Evolutionary conservation across 2,329 filamentous ascomycete species (phyloP), one percentile per base, ranked within the genome.

Genomic region (Pseudogymnoascus sp.): DNA sequence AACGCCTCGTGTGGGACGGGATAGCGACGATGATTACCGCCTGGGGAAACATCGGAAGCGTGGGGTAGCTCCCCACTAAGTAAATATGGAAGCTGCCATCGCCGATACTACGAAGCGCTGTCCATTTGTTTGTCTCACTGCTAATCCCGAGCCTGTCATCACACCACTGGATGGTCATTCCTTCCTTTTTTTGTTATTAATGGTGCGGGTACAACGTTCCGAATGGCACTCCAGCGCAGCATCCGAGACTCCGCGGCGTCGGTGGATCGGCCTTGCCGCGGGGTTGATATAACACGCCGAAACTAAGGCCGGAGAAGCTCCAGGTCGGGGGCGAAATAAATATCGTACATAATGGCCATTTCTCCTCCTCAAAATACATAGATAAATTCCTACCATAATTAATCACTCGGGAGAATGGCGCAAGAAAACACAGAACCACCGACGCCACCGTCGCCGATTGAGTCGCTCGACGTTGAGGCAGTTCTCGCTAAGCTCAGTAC

Each of bases 401-500:
- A 20, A 47, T 20, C 20, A 33, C 28, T 53, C 28, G 12, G 43
- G 6, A 43, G n/a, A 60, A 60, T 60, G 59, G 59, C 39, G 3
- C 33, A 50, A 60, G 59, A 60, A 47, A 60, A 50, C 14, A 61
- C 33, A 25, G 18, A 38, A 37, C 60, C 60, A n/a, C 60, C 60
- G 57, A 61, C 60, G 33, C 60, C 60, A 30, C 60, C 60, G 25
- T 61, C 60, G 59, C 59, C 59, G 14, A 37, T 60, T n/a, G 39
- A 60, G 15, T 12, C 59, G 22, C 57, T 82, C 43, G 72, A 82
- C 60, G 77, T 82, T 6, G 79, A 81, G 47, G 74, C 76, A 61
- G 71, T 79, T 25, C 74, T 82, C 39, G 77, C 78, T 68, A 79
- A 80, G 73, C 76, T 82, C 53, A 77, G 75, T 4, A 68, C 77